Conservation (phyloP, 1,139 yeast species). For the Blastobotrys arbuscula region DNA sequence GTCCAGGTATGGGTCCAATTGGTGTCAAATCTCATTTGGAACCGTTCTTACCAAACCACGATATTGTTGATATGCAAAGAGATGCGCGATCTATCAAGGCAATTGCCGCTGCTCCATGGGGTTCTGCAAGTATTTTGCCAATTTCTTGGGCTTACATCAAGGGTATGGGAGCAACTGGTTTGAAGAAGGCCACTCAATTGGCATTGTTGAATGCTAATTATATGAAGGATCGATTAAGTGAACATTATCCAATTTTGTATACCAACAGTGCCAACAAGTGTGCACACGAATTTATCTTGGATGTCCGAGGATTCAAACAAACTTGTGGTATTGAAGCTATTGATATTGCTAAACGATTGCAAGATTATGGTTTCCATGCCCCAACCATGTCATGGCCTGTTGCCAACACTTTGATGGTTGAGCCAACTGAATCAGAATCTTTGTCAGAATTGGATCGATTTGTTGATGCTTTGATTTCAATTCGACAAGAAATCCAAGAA, state of each 20-base stretch:
- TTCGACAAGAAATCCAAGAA: slow-evolving; percentile 77
- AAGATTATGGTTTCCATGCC: slow-evolving; percentile 97
- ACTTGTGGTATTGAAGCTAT: slow-evolving; percentile 81
- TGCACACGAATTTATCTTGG: slow-evolving; percentile 95
- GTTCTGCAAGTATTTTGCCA: slow-evolving; percentile 89
- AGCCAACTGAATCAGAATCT: slow-evolving; percentile 95
- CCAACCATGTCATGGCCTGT: slow-evolving; percentile 99
- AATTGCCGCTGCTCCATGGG: slow-evolving; percentile 91
- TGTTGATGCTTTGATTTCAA: slow-evolving; percentile 78
- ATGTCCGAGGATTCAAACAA: slow-evolving; percentile 76
- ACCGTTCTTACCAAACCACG: slow-evolving; percentile 80
- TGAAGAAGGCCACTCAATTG: slow-evolving; percentile 77
- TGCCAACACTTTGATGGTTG: slow-evolving; percentile 94
- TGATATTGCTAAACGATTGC: slow-evolving; percentile 93
- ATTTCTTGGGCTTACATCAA: slow-evolving; percentile 93
- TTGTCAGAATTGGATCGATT: slow-evolving; percentile 84
- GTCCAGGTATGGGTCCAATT: slow-evolving; percentile 98
- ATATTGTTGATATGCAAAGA: slow-evolving; percentile 48
- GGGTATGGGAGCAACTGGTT: slow-evolving; percentile 80
- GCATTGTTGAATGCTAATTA: slow-evolving; percentile 96
- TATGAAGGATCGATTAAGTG: slow-evolving; percentile 73
- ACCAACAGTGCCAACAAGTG: slow-evolving; percentile 68
- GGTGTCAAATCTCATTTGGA: slow-evolving; percentile 81
- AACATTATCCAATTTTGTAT: slow-evolving; percentile 71
- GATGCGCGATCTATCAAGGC: slow-evolving; percentile 55